Evolutionary conservation across 2,329 filamentous ascomycete species (phyloP).

Genomic region (Claviceps sp.): DNA sequence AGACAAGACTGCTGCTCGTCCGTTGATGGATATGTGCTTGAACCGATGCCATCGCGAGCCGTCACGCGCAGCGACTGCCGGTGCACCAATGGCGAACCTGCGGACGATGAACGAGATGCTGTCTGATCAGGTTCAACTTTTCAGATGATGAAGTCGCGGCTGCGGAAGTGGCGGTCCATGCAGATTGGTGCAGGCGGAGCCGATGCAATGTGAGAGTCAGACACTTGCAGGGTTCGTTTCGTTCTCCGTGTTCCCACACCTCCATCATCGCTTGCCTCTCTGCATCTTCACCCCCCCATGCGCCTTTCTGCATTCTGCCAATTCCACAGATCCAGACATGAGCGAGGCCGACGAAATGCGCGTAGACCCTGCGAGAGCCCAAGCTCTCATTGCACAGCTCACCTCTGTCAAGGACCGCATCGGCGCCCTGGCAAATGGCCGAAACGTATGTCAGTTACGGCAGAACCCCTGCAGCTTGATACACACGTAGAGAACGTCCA

Average conservation of each 20-base stretch:
- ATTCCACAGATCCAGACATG: conserved; percentile 20
- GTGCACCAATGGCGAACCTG: not conserved
- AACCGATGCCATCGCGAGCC: conserved; percentile 17
- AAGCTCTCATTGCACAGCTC: conserved; percentile 49
- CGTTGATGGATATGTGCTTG: conserved; percentile 25
- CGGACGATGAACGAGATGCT: too few species aligned
- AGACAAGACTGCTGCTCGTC: conserved; percentile 29
- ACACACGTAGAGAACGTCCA: too few species aligned
- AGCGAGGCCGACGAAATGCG: conserved; percentile 41
- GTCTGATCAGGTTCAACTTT: too few species aligned
- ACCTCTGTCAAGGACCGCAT: conserved; percentile 46
- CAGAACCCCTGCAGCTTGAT: too few species aligned
- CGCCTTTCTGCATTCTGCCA: not conserved
- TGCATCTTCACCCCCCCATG: not conserved
- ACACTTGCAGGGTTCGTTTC: too few species aligned
- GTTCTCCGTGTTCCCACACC: too few species aligned
- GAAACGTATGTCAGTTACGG: conserved; percentile 32
- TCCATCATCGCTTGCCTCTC: not conserved
- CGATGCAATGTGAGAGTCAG: too few species aligned
- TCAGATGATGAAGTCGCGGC: too few species aligned
- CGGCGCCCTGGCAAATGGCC: conserved; percentile 35
- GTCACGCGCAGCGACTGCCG: not conserved
- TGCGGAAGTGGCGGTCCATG: too few species aligned
- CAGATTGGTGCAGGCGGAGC: too few species aligned
- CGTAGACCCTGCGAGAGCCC: conserved; percentile 47